Base-by-base conservation (phyloP, 2,329 filamentous ascomycete genomes). In the Aulographum hederae region DNA sequence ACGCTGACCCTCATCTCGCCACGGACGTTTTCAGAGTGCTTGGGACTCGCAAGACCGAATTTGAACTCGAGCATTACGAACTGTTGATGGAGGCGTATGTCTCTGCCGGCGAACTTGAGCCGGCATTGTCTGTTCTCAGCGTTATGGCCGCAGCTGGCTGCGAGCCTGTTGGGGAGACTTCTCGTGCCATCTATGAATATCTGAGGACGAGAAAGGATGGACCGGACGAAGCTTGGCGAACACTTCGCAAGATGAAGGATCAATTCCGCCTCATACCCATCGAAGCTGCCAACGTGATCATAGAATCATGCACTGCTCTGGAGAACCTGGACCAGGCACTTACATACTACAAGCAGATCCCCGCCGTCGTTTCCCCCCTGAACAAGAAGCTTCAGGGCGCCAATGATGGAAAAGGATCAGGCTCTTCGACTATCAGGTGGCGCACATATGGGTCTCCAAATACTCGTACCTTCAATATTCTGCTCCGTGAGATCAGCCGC, bases 51-150 rank as follows among this genome's bases (percentile, higher is more conserved):
- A 62, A 62, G 11, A 63, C 66, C 2, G 60, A 65, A 26, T 60
- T 84, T 23, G 58, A 63, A 6, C 52, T 65, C 4, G 63, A 77
- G 38, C 81, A 94, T 47, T 92, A 89, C 52, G 82, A 91, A 49
- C 65, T 76, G 18, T 63, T 94, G 18, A 58, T 85, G 5, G 72
- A 80, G 35, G 67, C 77, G 3, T 81, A 91, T 45, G 60, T 71
- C 8, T 50, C 51, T 12, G 56, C 58, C 3, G 60, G 63, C 2
- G 71, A 89, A 39, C 45, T 86, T 5, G 53, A 57, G 16, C 69
- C 71, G 17, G 77, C 78, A 0, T 61, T 93, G 21, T 66, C 69
- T 26, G 63, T 78, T 2, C 59, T 93, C 12, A 69, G 69, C 40
- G 73, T 82, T 46, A 89, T 92, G 76, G 56, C 67, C 15, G 62